Base-by-base conservation (phyloP, 2,329 filamentous ascomycete species). In the Chaetomium sp. region DNA sequence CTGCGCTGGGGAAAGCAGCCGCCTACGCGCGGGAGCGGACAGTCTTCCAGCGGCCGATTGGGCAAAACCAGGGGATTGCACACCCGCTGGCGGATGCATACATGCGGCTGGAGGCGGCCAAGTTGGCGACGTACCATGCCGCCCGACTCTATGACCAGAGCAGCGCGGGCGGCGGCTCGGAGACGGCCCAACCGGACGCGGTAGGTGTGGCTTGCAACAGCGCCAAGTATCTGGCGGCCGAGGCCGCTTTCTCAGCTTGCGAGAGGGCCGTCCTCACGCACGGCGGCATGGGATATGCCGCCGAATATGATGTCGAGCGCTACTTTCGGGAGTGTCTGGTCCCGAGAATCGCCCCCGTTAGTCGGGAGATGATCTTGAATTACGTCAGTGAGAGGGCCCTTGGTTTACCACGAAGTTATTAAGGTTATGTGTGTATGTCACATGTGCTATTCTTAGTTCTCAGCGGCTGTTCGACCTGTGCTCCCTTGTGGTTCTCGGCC, bases 101-200 rank as follows among this genome's bases (percentile, higher is more conserved):
- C 35, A 38, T 38, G 33, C 33, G 12, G 33, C 12, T 38, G 33
- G 33, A 38, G 13, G 35, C 35, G 35, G 35, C 35, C 13, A 87
- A 89, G 72, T 72, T 89, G 50, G 84, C 86, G 9, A 87, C 85
- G 0, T 89, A 89, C 73, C 87, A 89, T 67, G 88, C 87, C 0
- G 86, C 87, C 0, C 77, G 81, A 35, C 78, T 89, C 27, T 90
- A 88, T 70, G 87, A 89, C 71, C 75, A 77, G 25, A 81, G 81
- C 67, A 79, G 73, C 60, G 79, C 78, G 2, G 86, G 87, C 64
- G 68, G 76, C 27, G 27, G 6, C n/a, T n/a, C n/a, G 27, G 27
- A 29, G 7, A 80, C 78, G 0, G 80, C 88, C 49, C 81, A 80
- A 1, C 81, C 81, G 58, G 80, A 86, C 49, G 81, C 83, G 0